phyloP scores from a whole-genome alignment of 768 basidiomycete genomes.

The Tulasnella sp. region DNA sequence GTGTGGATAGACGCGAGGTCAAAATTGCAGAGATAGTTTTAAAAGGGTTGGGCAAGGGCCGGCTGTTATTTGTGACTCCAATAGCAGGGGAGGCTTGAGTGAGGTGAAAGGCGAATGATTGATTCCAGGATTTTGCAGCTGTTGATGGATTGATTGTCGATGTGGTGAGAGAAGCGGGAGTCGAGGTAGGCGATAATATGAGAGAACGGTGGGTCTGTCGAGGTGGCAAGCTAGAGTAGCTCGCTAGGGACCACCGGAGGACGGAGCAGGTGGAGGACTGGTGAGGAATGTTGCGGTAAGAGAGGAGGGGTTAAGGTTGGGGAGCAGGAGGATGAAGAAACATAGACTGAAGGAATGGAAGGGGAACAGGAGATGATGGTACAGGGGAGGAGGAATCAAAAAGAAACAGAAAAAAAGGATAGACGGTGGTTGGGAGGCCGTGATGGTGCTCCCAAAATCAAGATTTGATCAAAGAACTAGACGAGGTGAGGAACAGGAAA shows the following conservation, averaged over 20 bases:
- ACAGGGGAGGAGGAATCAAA: neutral
- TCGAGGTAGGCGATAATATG: neutral
- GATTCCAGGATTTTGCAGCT: neutral
- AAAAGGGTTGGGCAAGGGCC: neutral
- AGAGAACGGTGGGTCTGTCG: neutral
- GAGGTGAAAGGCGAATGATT: neutral
- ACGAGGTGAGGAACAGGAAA: neutral
- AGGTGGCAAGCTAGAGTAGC: neutral
- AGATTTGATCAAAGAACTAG: neutral
- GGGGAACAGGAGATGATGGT: neutral
- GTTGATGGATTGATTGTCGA: neutral
- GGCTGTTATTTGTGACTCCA: neutral
- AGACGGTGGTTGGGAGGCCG: neutral
- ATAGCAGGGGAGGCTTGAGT: neutral
- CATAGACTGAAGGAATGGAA: neutral
- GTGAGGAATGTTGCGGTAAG: too few relatives aligned
- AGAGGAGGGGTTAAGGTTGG: neutral
- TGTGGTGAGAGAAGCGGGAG: neutral
- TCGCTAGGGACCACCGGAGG: neutral
- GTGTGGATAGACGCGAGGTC: neutral
- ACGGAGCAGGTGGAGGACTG: neutral
- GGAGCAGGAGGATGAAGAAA: neutral
- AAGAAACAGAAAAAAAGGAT: neutral
- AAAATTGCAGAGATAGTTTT: neutral
- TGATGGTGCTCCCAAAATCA: neutral